Evolutionary conservation across 371 early-diverging fungal species (phyloP).

Genomic region (Apophysomyces ossiformis): DNA sequence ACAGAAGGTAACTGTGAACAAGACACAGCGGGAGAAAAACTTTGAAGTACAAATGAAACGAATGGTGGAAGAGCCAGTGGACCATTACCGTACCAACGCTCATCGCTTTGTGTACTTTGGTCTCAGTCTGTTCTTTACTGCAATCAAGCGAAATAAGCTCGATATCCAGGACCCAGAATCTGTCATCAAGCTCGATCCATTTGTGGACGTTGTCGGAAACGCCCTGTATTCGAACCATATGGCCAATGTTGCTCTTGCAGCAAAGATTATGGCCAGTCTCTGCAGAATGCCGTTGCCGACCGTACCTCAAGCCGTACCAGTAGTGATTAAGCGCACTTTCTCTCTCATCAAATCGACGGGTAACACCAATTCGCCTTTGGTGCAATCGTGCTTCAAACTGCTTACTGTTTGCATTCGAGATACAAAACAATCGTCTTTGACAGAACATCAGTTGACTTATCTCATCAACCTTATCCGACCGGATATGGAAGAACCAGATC

Average conservation of each 20-base stretch:
- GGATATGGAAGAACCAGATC: conserved; percentile 88
- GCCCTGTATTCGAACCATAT: conserved; percentile 81
- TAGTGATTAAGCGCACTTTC: conserved; percentile 79
- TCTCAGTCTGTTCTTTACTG: conserved; percentile 71
- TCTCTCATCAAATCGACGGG: conserved; percentile 69
- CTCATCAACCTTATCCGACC: conserved; percentile 82
- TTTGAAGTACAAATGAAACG: conserved; percentile 78
- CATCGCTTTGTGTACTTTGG: conserved; percentile 94
- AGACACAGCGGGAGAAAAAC: conserved; percentile 63
- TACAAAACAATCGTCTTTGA: conserved; percentile 60
- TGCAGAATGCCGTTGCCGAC: conserved; percentile 74
- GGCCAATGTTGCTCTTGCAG: conserved; percentile 67
- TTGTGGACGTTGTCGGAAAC: conserved; percentile 82
- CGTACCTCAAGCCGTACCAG: conserved; percentile 66
- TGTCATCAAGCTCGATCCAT: conserved; percentile 72
- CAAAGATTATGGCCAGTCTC: conserved; percentile 72
- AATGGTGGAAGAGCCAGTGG: conserved; percentile 50
- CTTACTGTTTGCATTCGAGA: conserved; percentile 79
- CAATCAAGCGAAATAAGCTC: conserved; percentile 72
- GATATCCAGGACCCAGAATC: conserved; percentile 58
- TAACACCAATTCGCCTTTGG: conserved; percentile 70
- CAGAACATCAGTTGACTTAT: conserved; percentile 77
- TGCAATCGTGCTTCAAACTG: conserved; percentile 82
- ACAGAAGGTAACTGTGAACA: conserved; percentile 46
- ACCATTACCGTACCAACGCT: conserved; percentile 79